Evolutionary conservation across 73 alveolate species (phyloP), one percentile per base, ranked within the genome.

Genomic region (Blepharisma stoltei): DNA sequence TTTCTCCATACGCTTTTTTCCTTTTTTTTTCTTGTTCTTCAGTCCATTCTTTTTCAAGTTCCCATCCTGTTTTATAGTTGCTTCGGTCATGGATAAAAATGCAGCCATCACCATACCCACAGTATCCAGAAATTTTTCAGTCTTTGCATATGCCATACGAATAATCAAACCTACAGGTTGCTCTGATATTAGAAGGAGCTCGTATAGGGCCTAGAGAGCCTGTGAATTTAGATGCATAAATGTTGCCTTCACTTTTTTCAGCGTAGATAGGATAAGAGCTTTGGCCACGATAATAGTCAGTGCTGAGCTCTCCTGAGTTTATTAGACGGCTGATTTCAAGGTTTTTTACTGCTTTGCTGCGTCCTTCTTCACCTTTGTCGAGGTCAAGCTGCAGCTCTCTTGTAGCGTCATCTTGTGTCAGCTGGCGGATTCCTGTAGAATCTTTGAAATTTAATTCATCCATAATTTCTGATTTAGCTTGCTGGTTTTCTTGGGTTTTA

Each of bases 41-140:
- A 46, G 88, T 77, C 86, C 89, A 93, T 54, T 93, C 97, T 76
- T 90, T 54, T 65, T 95, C 99, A 46, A 91, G 41, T 71, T 85
- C 95, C 97, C 96, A 93, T 54, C 99, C 99, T 14, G 86, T 49
- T 67, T 95, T 93, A 77, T 90, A 95, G 79, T 95, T 98, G 71
- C 97, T 83, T 82, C 99, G 86, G 82, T 95, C 99, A 90, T 95
- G 99, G 37, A 95, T 82, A 70, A 94, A 95, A 20, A 89, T 73
- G 71, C 99, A 95, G 32, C 95, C 78, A 54, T 95, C 98, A 49
- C 99, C 99, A 78, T 87, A 95, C 11, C 95, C 95, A 77, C 99
- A 95, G 77, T 88, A 86, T 25, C 99, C 99, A 1, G 98, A 84
- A 66, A 89, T 98, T 82, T 89, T 89, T 71, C 78, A 95, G 83